A percentile compares a stretch with the other conserved stretches of the same genome.
Evolutionary conservation across 169 alveolate genomes (phyloP).

Genomic region (Besnoitia besnoiti): DNA sequence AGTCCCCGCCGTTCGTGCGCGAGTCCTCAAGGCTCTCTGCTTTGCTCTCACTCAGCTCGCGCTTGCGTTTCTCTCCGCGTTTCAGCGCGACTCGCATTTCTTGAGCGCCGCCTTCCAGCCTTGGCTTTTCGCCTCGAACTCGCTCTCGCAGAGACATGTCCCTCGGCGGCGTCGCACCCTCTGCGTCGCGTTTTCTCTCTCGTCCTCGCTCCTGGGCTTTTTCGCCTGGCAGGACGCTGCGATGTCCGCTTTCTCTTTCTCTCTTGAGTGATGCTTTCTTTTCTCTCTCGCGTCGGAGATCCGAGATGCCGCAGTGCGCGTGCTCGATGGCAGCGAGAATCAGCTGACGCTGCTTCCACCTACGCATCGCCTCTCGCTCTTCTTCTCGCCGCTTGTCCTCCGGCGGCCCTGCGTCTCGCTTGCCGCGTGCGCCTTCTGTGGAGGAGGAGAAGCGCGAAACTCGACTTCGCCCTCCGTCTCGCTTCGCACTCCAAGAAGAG

Average conservation of each 20-base stretch:
- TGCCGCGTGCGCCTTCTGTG: neutral
- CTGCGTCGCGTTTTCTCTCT: neutral
- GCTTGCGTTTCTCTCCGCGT: too few species aligned
- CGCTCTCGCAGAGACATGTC: too few species aligned
- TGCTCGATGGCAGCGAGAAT: neutral
- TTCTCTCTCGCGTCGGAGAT: neutral
- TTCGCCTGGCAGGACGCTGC: neutral
- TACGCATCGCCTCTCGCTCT: neutral
- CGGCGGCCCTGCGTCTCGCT: too few species aligned
- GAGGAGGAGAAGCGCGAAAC: neutral
- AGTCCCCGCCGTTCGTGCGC: too few species aligned
- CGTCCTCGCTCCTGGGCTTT: neutral
- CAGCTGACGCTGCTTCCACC: neutral
- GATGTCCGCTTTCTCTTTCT: neutral
- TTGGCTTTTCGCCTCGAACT: too few species aligned
- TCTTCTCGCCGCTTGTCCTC: neutral
- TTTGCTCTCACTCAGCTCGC: too few species aligned
- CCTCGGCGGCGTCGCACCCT: neutral
- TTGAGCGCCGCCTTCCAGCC: too few species aligned
- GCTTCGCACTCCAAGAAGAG: neutral
- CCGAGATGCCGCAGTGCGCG: neutral
- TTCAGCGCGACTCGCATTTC: too few species aligned
- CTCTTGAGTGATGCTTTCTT: neutral
- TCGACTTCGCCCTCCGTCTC: neutral
- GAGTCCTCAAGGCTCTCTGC: too few species aligned